Evolutionary conservation across 108 stramenopile genomes (phyloP).

Genomic region (Nitzschia palea): DNA sequence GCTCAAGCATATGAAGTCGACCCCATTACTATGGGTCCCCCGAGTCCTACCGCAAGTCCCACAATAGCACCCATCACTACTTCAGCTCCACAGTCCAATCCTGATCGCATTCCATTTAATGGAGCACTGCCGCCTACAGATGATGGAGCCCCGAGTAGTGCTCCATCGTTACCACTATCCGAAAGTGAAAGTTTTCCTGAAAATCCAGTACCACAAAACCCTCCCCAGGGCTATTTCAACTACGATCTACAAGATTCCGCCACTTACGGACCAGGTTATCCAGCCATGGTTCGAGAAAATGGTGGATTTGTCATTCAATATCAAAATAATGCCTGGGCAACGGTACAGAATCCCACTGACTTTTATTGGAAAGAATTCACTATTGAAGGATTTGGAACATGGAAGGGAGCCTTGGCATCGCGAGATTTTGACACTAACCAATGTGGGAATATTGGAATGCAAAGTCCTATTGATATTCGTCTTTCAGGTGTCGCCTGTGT

Average conservation of each 20-base stretch:
- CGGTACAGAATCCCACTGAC: slow-evolving; percentile 1
- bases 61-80: not conserved
- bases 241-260: slow-evolving; percentile 30
- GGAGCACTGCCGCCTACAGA: not conserved
- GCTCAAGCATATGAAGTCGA: not conserved
- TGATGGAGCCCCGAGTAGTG: too few relatives aligned
- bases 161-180: too few relatives aligned
- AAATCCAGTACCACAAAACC: slow-evolving; percentile 8
- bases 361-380: slow-evolving; percentile 58
- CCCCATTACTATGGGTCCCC: not conserved
- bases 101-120: slow-evolving; percentile 8
- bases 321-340: slow-evolving; percentile 49
- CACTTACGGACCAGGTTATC: slow-evolving; percentile 52
- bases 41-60: not conserved
- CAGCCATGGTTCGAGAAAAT: slow-evolving; percentile 6
- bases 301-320: slow-evolving; percentile 22
- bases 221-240: slow-evolving; percentile 48
- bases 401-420: slow-evolving; percentile 31
- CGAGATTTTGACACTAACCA: slow-evolving; percentile 17
- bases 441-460: slow-evolving; percentile 50
- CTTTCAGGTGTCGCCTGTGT: slow-evolving; percentile 45
- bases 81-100: not conserved
- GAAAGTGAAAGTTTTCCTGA: slow-evolving; percentile 2
- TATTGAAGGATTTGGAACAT: slow-evolving; percentile 43
- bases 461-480: slow-evolving; percentile 81